Conservation (phyloP, 2,329 filamentous ascomycete species). For the Botrytis pseudocinerea region DNA sequence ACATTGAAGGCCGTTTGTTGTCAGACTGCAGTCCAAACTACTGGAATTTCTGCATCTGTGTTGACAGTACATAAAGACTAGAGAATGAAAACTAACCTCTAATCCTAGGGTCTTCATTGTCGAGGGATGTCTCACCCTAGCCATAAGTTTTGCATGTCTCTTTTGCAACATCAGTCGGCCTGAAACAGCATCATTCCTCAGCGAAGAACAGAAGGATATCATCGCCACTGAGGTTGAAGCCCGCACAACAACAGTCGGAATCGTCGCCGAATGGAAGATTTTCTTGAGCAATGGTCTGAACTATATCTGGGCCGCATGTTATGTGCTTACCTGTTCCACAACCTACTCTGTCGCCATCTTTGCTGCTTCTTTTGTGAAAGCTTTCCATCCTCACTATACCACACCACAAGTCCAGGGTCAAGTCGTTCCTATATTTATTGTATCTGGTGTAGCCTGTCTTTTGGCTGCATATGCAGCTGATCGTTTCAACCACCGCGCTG, state of each 20-base stretch:
- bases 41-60: neutral
- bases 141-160: conserved; percentile 47
- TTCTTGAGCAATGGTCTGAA: conserved; percentile 65
- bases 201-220: conserved; percentile 44
- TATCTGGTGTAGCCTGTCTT: conserved; percentile 41
- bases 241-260: conserved; percentile 62
- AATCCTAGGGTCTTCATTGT: conserved; percentile 50
- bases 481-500: conserved; percentile 41
- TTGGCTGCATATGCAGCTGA: conserved; percentile 42
- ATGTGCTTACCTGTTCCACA: conserved; percentile 49
- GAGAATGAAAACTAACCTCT: neutral
- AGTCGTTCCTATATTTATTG: conserved; percentile 45
- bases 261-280: conserved; percentile 58
- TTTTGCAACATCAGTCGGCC: conserved; percentile 36
- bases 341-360: conserved; percentile 54
- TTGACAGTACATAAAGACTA: neutral
- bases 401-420: conserved; percentile 54
- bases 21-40: neutral
- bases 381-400: conserved; percentile 68
- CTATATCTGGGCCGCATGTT: conserved; percentile 45
- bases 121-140: conserved; percentile 49
- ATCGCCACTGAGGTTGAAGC: conserved; percentile 39
- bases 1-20: neutral
- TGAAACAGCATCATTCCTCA: conserved; percentile 30
- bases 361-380: conserved; percentile 63